A percentile compares a stretch with the other conserved stretches of the same genome.
These are phyloP conservation scores for Lolium rigidum DNA, from an alignment of 176 grass and related monocot genomes.

Conservation along the genomic window DNA sequence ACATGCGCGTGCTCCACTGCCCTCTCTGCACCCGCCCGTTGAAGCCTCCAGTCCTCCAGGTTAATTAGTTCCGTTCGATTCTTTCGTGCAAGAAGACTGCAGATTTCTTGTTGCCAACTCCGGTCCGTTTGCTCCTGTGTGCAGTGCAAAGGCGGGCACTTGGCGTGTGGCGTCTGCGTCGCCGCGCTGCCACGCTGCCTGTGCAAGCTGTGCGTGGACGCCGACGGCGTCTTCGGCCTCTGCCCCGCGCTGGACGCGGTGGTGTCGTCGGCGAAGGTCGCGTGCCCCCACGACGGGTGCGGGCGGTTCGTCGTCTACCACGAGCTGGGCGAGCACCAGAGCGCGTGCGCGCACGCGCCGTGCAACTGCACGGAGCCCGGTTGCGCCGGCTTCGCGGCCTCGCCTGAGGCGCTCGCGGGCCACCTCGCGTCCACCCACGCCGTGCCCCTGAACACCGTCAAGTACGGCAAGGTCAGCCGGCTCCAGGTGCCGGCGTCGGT, in stretches of 20 bases:
- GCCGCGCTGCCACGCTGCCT: background rate
- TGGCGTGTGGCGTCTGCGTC: constrained; percentile 13
- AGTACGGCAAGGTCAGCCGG: constrained; percentile 8
- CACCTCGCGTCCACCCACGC: constrained; percentile 19
- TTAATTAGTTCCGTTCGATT: background rate
- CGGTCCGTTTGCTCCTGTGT: background rate
- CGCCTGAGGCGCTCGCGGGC: background rate
- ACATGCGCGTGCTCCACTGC: constrained; percentile 22
- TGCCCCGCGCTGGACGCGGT: constrained; percentile 33
- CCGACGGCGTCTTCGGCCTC: constrained; percentile 6
- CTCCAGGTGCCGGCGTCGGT: constrained; percentile 7
- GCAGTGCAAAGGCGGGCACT: constrained; percentile 38
- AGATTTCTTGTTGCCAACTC: no score
- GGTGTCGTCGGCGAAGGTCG: background rate
- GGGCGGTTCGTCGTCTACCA: constrained; percentile 13
- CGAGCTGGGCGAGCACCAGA: background rate
- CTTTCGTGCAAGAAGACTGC: background rate
- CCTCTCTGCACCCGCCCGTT: constrained; percentile 8
- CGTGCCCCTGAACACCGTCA: background rate
- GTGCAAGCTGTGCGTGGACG: constrained; percentile 19
- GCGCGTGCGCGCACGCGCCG: constrained; percentile 34
- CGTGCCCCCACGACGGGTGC: constrained; percentile 41
- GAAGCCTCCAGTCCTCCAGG: constrained; percentile 26
- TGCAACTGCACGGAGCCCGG: constrained; percentile 43
- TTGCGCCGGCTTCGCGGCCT: constrained; percentile 29